Conservation (phyloP, 768 basidiomycete species). For the Solioccasus polychromus region DNA sequence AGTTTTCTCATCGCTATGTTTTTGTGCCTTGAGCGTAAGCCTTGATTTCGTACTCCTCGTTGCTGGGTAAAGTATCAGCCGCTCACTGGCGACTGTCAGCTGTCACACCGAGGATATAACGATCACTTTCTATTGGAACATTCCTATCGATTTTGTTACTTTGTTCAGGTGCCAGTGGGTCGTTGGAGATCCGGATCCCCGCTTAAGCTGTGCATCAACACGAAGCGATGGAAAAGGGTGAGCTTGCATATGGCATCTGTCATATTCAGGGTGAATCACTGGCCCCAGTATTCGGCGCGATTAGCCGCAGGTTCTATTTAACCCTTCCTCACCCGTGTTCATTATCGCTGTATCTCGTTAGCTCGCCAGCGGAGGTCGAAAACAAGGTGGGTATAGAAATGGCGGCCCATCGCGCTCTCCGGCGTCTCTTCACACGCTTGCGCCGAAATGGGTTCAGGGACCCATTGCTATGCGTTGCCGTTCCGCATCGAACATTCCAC, state of each 20-base stretch:
- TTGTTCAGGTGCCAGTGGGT: no score
- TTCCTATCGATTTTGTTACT: background rate
- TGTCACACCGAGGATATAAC: background rate
- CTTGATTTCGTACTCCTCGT: background rate
- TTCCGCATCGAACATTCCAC: constrained; percentile 8
- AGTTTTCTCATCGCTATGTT: constrained; percentile 1
- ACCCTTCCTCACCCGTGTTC: no score
- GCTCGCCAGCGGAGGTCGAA: background rate
- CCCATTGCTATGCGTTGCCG: background rate
- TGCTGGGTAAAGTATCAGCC: background rate
- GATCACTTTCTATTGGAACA: background rate
- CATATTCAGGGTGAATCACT: no score
- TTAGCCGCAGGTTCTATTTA: no score
- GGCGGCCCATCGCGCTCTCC: no score
- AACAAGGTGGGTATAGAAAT: background rate
- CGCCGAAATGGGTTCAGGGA: background rate
- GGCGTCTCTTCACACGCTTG: constrained; percentile 5
- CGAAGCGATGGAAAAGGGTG: background rate
- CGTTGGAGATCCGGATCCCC: constrained; percentile 2
- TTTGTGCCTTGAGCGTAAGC: background rate
- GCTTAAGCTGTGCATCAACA: background rate
- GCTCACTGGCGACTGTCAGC: background rate
- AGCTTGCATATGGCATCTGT: no score
- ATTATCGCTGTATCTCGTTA: background rate
- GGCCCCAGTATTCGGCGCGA: no score